phyloP scores from a whole-genome alignment of 768 basidiomycete genomes.

The Tylopilus sp. region DNA sequence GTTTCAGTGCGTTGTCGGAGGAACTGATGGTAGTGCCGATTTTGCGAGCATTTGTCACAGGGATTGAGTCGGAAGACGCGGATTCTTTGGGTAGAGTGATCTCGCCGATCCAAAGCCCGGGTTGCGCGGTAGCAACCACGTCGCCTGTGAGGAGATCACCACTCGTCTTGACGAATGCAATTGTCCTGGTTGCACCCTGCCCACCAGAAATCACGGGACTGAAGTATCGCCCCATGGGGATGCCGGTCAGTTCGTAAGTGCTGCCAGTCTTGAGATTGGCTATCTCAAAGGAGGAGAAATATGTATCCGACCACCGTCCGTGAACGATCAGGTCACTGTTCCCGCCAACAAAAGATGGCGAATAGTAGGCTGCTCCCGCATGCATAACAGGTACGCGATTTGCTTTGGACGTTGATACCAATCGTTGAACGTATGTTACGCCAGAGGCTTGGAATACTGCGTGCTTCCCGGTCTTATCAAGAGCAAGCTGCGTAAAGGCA shows the following conservation, averaged over 20 bases:
- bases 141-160: constrained; percentile 61
- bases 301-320: constrained; percentile 62
- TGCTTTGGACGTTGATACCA: constrained; percentile 27
- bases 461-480: constrained; percentile 49
- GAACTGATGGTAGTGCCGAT: constrained; percentile 50
- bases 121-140: constrained; percentile 58
- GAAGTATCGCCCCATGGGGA: constrained; percentile 65
- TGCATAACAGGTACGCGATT: constrained; percentile 48
- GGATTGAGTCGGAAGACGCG: constrained; percentile 27
- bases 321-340: constrained; percentile 52
- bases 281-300: constrained; percentile 64
- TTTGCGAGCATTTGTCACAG: constrained; percentile 46
- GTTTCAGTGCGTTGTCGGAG: constrained; percentile 39
- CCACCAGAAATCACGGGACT: constrained; percentile 50
- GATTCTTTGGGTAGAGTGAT: constrained; percentile 44
- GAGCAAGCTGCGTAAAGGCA: constrained; percentile 59
- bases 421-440: constrained; percentile 24
- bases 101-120: constrained; percentile 64
- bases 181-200: constrained; percentile 39
- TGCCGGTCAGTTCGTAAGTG: constrained; percentile 48
- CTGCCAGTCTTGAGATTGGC: constrained; percentile 45
- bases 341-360: constrained; percentile 53
- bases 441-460: constrained; percentile 72
- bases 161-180: constrained; percentile 63
- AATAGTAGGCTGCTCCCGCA: constrained; percentile 53